Conservation (phyloP, 345 rosid species). For the Schrenkiella parvula region DNA sequence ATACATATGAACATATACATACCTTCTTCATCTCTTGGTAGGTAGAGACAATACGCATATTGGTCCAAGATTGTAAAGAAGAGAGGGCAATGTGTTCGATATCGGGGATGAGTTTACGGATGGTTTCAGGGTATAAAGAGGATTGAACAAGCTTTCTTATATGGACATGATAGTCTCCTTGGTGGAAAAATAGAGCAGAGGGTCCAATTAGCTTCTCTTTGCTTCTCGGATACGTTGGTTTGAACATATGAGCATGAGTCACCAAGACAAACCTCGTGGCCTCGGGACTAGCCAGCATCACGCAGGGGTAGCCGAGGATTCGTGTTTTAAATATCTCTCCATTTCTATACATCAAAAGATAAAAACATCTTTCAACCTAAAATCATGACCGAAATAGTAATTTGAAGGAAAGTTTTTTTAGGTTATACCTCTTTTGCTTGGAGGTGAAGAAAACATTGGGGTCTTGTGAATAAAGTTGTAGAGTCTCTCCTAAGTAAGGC, state of each 20-base stretch:
- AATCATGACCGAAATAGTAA: background rate
- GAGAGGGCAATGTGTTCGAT: constrained; percentile 55
- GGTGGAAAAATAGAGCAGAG: constrained; percentile 75
- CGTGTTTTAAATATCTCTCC: constrained; percentile 84
- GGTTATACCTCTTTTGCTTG: constrained; percentile 57
- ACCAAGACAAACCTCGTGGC: constrained; percentile 77
- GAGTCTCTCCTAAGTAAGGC: constrained; percentile 84
- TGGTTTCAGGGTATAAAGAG: constrained; percentile 50
- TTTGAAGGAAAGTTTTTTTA: background rate
- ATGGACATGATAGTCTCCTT: constrained; percentile 60
- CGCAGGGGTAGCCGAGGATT: constrained; percentile 77
- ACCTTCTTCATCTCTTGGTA: constrained; percentile 84
- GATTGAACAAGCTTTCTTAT: constrained; percentile 69
- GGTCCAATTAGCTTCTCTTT: constrained; percentile 83
- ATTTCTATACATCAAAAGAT: constrained; percentile 41
- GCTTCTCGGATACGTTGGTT: constrained; percentile 85
- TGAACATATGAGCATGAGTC: constrained; percentile 73
- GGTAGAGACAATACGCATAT: constrained; percentile 44
- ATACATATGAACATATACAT: background rate
- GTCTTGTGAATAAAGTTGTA: constrained; percentile 72
- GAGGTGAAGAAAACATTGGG: constrained; percentile 64
- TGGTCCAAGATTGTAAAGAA: constrained; percentile 52
- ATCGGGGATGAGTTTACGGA: constrained; percentile 52
- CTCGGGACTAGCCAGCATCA: constrained; percentile 80
- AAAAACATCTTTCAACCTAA: background rate